Evolutionary conservation across 169 alveolate genomes (phyloP).

Genomic region (Eimeria maxima): DNA sequence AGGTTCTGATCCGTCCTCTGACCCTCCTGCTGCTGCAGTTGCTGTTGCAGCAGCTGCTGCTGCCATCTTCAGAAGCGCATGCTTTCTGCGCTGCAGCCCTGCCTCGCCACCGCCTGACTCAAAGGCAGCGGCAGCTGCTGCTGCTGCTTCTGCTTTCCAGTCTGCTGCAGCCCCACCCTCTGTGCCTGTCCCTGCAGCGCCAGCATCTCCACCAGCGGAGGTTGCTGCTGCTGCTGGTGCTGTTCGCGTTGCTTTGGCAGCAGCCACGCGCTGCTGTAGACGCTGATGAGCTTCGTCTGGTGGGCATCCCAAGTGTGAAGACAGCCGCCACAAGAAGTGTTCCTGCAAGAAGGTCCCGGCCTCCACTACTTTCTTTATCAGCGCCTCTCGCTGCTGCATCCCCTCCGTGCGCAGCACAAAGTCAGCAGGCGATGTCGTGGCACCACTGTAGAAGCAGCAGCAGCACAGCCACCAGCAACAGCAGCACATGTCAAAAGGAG

Average conservation of each 20-base stretch:
- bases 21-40: conserved; percentile 26
- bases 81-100: conserved; percentile 63
- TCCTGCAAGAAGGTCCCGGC: conserved; percentile 73
- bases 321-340: conserved; percentile 24
- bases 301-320: conserved; percentile 17
- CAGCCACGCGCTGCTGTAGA: conserved; percentile 60
- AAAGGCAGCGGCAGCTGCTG: conserved; percentile 53
- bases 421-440: conserved; percentile 61
- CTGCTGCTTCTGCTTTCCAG: conserved; percentile 47
- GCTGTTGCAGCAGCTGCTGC: conserved; percentile 58
- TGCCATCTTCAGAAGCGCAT: conserved; percentile 66
- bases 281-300: conserved; percentile 28
- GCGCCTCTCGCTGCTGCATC: conserved; percentile 8
- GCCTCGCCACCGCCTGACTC: conserved; percentile 37
- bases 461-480: conserved; percentile 27
- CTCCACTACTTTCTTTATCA: not conserved
- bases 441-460: conserved; percentile 64
- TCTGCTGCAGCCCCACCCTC: conserved; percentile 4
- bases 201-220: not conserved
- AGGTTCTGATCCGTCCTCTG: not conserved
- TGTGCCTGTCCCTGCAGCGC: not conserved
- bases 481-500: not conserved
- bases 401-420: conserved; percentile 45
- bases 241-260: not conserved
- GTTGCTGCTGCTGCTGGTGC: conserved; percentile 7